Base-by-base conservation (phyloP, 371 early-diverging fungal species). In the Parasitella parasitica region DNA sequence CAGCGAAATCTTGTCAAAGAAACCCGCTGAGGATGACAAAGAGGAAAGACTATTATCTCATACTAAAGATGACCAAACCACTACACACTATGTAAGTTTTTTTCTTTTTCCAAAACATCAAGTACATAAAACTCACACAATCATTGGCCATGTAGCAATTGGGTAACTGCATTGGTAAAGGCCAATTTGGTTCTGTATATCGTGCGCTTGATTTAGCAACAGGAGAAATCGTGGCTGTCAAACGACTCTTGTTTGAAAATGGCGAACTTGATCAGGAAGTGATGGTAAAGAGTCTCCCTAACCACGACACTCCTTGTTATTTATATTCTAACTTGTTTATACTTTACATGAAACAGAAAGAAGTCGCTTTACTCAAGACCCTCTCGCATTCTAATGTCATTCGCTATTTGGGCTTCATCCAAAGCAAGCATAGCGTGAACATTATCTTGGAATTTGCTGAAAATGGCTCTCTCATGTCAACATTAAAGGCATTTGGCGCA, bases 371-470 rank as follows among this genome's bases (percentile, higher is more conserved):
- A 22, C 75, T 93, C 4, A 90, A 89, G 51, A 81, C 84, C 2
- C 63, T 92, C 5, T 73, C 90, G 20, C 96, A 95, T 67, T 82
- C 89, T 0, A 93, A 95, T 34, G 91, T 97, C 30, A 94, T 97
- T 36, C 86, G 89, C 28, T 97, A 97, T 63, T 71, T 86, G 30
- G 96, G 95, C 0, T 96, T 90, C 70, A 84, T 92, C 20, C 89
- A 88, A 59, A 89, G 89, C 4, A 75, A 83, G 26, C 83, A 81
- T 6, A 82, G 86, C 60, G 76, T 97, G 24, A 90, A 93, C 69
- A 91, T 97, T 51, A 84, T 96, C 18, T 82, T 97, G 70, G 97
- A 97, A 59, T 86, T 87, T 74, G 97, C 96, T 35, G 98, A 98
- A 70, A 94, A 95, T 67, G 99, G 99, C 8, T 97, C 97, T 2